Conservation (phyloP, 1,284 basidiomycete genomes). For the Apiotrichum veenhuisii region DNA sequence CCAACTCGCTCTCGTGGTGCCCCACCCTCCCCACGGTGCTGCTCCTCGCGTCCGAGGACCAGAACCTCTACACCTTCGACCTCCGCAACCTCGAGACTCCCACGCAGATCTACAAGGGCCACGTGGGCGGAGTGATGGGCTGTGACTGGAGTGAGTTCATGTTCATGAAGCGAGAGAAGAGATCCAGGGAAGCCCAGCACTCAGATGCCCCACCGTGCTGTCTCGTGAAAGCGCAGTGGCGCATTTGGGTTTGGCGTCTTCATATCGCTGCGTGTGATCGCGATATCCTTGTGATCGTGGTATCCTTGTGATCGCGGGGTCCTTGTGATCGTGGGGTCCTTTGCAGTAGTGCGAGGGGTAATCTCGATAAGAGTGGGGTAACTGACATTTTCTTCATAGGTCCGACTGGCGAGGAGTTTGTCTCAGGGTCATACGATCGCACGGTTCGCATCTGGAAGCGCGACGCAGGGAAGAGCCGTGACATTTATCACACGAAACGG, state of each 20-base stretch:
- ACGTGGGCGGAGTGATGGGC: constrained; percentile 91
- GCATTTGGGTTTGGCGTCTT: no score
- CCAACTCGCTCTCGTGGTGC: constrained; percentile 89
- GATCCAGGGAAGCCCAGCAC: no score
- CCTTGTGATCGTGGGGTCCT: no score
- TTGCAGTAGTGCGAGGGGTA: no score
- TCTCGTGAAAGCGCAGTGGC: no score
- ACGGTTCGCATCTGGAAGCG: constrained; percentile 92
- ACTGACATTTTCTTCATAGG: constrained; percentile 25
- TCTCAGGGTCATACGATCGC: constrained; percentile 93
- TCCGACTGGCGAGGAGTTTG: constrained; percentile 93
- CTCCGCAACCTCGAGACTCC: constrained; percentile 79
- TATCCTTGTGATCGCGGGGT: no score
- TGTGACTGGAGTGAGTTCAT: constrained; percentile 71
- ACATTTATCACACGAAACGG: constrained; percentile 96
- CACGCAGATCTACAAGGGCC: constrained; percentile 93
- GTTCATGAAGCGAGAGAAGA: constrained; percentile 22
- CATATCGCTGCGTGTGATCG: no score
- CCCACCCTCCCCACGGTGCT: constrained; percentile 90
- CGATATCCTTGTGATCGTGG: no score
- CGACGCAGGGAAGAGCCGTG: constrained; percentile 74
- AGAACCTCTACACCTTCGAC: constrained; percentile 98
- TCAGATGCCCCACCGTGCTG: no score
- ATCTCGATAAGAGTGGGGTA: not conserved
- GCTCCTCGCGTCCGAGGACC: constrained; percentile 92